Evolutionary conservation across 257 asterid genomes (phyloP).

Genomic region (Petrea volubilis): DNA sequence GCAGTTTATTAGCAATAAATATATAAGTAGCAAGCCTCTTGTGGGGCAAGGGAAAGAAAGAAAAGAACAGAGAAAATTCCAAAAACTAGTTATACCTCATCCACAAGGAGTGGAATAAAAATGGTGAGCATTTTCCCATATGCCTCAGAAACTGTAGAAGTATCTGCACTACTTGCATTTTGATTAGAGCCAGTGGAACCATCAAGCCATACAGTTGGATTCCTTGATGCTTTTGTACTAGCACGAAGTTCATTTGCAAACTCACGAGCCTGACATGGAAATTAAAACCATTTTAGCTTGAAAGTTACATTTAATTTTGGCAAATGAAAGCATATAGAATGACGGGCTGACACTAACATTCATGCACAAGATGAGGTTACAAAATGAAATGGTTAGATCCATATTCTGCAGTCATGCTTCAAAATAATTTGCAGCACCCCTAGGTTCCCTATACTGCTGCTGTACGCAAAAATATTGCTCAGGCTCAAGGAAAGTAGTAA

Average conservation of each 20-base stretch:
- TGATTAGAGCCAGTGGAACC: slow-evolving; percentile 89
- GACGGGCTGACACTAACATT: slow-evolving; percentile 3
- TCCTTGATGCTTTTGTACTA: slow-evolving; percentile 91
- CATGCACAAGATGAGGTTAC: not conserved
- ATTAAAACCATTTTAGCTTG: slow-evolving; percentile 23
- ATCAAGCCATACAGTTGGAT: slow-evolving; percentile 98
- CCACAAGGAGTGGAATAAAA: slow-evolving; percentile 95
- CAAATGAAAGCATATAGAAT: slow-evolving; percentile 8
- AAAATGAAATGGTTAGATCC: not conserved
- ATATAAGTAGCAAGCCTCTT: slow-evolving; percentile 15
- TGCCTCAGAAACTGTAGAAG: slow-evolving; percentile 94
- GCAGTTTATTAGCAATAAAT: slow-evolving; percentile 31
- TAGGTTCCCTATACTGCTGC: slow-evolving; percentile 2
- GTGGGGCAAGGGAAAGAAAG: slow-evolving; percentile 7
- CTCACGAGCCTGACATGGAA: slow-evolving; percentile 84
- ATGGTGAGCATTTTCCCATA: slow-evolving; percentile 95
- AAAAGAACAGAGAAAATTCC: slow-evolving; percentile 20
- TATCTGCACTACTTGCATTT: slow-evolving; percentile 76
- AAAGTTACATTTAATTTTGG: not conserved
- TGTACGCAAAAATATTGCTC: not conserved
- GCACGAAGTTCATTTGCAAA: slow-evolving; percentile 99
- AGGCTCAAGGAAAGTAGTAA: slow-evolving; percentile 11
- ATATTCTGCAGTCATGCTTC: slow-evolving; percentile 2
- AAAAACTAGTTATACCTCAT: slow-evolving; percentile 65
- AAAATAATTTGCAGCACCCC: not conserved